Conservation (phyloP, 2,329 filamentous ascomycete species). For the Hypocreales sp. region DNA sequence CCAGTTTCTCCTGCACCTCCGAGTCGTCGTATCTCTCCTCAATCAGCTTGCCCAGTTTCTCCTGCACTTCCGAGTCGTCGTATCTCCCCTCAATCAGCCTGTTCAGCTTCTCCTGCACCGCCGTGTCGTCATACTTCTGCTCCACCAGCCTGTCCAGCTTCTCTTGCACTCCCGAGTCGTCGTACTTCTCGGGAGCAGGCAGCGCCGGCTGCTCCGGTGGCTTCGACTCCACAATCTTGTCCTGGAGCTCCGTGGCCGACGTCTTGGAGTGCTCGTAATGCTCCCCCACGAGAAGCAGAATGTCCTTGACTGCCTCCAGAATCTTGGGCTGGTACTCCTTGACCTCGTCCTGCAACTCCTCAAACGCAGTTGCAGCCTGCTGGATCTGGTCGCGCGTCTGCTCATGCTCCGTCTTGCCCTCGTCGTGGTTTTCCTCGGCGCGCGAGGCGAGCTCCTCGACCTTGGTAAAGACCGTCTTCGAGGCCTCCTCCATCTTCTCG, state of each 20-base stretch:
- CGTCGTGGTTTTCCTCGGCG: constrained; percentile 58
- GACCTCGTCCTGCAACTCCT: constrained; percentile 63
- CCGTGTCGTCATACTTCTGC: constrained; percentile 39
- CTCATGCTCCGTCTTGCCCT: constrained; percentile 65
- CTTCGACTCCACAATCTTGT: constrained; percentile 46
- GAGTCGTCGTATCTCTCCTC: constrained; percentile 43
- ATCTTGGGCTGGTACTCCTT: constrained; percentile 80
- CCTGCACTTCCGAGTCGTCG: no score
- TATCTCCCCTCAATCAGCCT: constrained; percentile 20
- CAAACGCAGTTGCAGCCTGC: constrained; percentile 57
- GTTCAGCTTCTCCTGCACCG: constrained; percentile 14
- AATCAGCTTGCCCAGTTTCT: constrained; percentile 13
- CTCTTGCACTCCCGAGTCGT: constrained; percentile 13
- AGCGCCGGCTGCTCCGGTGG: constrained; percentile 43
- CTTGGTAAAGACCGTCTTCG: constrained; percentile 69
- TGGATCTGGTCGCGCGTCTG: constrained; percentile 69
- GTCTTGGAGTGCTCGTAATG: constrained; percentile 81
- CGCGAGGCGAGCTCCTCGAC: constrained; percentile 67
- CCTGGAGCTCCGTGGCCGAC: constrained; percentile 37
- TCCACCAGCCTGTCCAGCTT: constrained; percentile 17
- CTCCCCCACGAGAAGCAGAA: constrained; percentile 67
- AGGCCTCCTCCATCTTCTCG: constrained; percentile 77
- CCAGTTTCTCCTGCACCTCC: constrained; percentile 21
- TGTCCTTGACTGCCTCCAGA: constrained; percentile 69
- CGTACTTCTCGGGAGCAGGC: constrained; percentile 35